Percentiles rank a stretch among this genome's conserved stretches.
These are phyloP conservation scores for Taphrina communis DNA, from an alignment of 1,139 yeast genomes.

Conservation along the genomic window DNA sequence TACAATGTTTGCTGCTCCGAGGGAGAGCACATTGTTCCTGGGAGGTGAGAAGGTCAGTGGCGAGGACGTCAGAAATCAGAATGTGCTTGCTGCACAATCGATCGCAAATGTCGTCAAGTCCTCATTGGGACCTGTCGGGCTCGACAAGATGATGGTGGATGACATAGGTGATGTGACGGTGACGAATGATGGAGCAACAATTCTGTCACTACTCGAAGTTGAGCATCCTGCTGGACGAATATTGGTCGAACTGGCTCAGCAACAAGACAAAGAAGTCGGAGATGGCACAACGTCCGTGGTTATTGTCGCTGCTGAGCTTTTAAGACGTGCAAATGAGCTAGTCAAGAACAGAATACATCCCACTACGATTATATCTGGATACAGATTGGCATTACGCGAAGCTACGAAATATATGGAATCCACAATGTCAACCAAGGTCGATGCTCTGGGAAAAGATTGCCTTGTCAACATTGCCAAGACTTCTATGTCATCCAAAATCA, in stretches of 20 bases:
- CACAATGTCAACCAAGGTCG: constrained; percentile 81
- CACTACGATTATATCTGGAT: constrained; percentile 95
- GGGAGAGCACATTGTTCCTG: constrained; percentile 50
- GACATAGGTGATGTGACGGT: constrained; percentile 99
- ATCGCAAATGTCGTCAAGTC: constrained; percentile 98
- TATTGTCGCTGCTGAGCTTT: constrained; percentile 64
- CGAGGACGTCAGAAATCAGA: constrained; percentile 94
- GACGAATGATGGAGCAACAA: constrained; percentile 98
- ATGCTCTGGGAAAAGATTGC: constrained; percentile 77
- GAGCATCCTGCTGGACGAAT: constrained; percentile 99
- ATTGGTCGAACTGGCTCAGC: constrained; percentile 95
- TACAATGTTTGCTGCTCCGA: constrained; percentile 40
- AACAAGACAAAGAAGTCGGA: constrained; percentile 98
- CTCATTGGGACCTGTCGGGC: constrained; percentile 96
- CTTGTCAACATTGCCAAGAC: constrained; percentile 89
- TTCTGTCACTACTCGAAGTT: constrained; percentile 84
- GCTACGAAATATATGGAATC: constrained; percentile 88
- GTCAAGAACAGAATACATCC: constrained; percentile 96
- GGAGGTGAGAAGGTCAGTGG: constrained; percentile 97
- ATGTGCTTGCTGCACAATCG: constrained; percentile 89
- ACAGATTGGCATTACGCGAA: constrained; percentile 89
- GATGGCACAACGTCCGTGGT: constrained; percentile 78
- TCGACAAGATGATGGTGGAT: constrained; percentile 98
- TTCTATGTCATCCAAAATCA: constrained; percentile 94
- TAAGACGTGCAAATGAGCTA: constrained; percentile 90